These are phyloP conservation scores for Cyberlindnera veronae DNA, from an alignment of 805 yeast genomes.

Conservation along the genomic window DNA sequence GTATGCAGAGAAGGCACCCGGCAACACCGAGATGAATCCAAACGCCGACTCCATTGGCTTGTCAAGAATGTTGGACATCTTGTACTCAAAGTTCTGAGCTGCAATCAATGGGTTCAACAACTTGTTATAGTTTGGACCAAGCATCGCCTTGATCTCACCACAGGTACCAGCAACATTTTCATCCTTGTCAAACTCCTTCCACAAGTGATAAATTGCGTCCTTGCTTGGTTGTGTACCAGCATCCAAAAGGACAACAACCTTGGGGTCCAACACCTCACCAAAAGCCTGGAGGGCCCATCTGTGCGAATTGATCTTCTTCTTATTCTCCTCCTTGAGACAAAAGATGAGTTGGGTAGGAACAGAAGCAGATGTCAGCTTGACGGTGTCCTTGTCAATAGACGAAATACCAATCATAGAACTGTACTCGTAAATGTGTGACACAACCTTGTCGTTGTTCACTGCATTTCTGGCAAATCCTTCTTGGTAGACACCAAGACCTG, in stretches of 20 bases:
- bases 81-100: conserved; percentile 95
- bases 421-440: conserved; percentile 88
- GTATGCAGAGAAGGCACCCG: conserved; percentile 97
- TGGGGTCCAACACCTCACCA: conserved; percentile 77
- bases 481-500: conserved; percentile 88
- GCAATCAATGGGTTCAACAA: conserved; percentile 87
- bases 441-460: conserved; percentile 77
- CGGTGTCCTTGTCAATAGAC: conserved; percentile 54
- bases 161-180: conserved; percentile 95
- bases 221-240: conserved; percentile 92
- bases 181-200: conserved; percentile 77
- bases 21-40: conserved; percentile 91
- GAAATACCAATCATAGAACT: conserved; percentile 88
- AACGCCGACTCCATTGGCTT: conserved; percentile 94
- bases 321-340: conserved; percentile 86
- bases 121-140: conserved; percentile 57
- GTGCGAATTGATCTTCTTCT: conserved; percentile 90
- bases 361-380: conserved; percentile 63
- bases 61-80: conserved; percentile 90
- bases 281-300: conserved; percentile 96
- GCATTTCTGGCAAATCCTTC: conserved; percentile 93
- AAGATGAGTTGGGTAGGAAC: conserved; percentile 86
- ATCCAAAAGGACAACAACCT: conserved; percentile 78
- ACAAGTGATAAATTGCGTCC: conserved; percentile 80
- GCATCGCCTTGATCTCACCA: conserved; percentile 89